phyloP scores from a whole-genome alignment of 495 filamentous ascomycete genomes.

The Aspergillus incahuasiensis region DNA sequence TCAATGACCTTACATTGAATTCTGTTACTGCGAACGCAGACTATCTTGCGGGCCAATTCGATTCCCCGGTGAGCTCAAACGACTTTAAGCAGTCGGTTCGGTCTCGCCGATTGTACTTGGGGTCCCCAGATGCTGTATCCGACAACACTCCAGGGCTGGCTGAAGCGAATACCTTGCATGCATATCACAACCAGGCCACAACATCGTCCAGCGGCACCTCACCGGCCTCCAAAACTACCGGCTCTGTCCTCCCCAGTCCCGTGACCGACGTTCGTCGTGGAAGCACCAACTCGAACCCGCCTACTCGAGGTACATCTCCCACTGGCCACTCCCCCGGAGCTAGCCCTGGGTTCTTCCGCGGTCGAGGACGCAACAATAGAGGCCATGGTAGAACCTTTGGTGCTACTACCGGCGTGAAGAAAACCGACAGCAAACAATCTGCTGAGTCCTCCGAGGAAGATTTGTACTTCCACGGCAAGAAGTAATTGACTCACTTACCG shows the following conservation, averaged over 20 bases:
- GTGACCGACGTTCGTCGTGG: conserved; percentile 8
- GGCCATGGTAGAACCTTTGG: conserved; percentile 1
- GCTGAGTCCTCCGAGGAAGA: conserved; percentile 17
- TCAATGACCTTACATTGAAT: conserved; percentile 19
- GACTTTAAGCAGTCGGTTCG: conserved; percentile 17
- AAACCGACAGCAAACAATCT: conserved; percentile 13
- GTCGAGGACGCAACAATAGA: conserved; percentile 10
- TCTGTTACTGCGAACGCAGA: conserved; percentile 7
- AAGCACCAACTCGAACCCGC: conserved; percentile 14
- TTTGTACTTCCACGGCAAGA: conserved; percentile 10
- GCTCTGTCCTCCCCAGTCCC: conserved; percentile 17
- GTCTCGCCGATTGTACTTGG: conserved; percentile 24
- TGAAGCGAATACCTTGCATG: conserved; percentile 7
- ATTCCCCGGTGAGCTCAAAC: conserved; percentile 4
- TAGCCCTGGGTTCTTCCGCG: conserved; percentile 13
- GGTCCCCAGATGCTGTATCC: conserved; percentile 7
- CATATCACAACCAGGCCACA: conserved; percentile 3
- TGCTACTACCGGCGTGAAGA: conserved; percentile 18
- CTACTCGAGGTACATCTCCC: conserved; percentile 21
- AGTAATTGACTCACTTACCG: not conserved
- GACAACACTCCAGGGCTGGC: conserved; percentile 1
- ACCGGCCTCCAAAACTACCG: conserved; percentile 12
- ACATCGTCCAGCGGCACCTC: conserved; percentile 13
- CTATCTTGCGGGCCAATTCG: conserved; percentile 11
- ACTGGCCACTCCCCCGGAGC: conserved; percentile 13